A percentile compares a stretch with the other conserved stretches of the same genome.
phyloP scores from a whole-genome alignment of 1,284 basidiomycete genomes.

The Ceratobasidium sp. region DNA sequence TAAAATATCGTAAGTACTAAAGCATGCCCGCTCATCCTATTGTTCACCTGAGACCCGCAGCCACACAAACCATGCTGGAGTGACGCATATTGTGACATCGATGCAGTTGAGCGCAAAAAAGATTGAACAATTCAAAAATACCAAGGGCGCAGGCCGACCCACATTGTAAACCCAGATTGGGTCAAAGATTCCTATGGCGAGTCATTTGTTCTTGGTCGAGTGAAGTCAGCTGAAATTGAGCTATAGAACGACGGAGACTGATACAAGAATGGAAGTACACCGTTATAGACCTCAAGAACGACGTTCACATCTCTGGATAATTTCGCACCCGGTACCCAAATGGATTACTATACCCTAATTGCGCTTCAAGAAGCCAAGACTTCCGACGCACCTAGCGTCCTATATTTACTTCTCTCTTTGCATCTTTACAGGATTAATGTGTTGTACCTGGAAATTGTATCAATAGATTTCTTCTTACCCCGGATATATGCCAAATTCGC shows the following conservation, averaged over 20 bases:
- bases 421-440: conserved; percentile 9
- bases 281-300: conserved; percentile 33
- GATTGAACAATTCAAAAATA: conserved; percentile 36
- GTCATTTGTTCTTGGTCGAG: background rate
- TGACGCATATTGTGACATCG: conserved; percentile 40
- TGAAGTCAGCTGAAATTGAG: background rate
- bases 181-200: conserved; percentile 35
- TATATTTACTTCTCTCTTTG: conserved; percentile 27
- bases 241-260: conserved; percentile 37
- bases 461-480: conserved; percentile 15
- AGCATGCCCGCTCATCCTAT: background rate
- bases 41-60: background rate
- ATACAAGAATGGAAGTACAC: conserved; percentile 41
- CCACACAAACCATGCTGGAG: conserved; percentile 32
- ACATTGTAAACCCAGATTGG: conserved; percentile 42
- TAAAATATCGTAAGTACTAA: conserved; percentile 34
- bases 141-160: conserved; percentile 25
- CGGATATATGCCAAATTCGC: conserved; percentile 17
- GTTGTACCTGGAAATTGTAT: conserved; percentile 25
- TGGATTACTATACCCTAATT: conserved; percentile 7
- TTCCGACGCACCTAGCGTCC: background rate
- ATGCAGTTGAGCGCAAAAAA: conserved; percentile 40
- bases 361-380: background rate
- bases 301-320: conserved; percentile 33
- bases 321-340: background rate